Evolutionary conservation across 2,329 filamentous ascomycete species (phyloP).

Genomic region (Annulohypoxylon truncatum): DNA sequence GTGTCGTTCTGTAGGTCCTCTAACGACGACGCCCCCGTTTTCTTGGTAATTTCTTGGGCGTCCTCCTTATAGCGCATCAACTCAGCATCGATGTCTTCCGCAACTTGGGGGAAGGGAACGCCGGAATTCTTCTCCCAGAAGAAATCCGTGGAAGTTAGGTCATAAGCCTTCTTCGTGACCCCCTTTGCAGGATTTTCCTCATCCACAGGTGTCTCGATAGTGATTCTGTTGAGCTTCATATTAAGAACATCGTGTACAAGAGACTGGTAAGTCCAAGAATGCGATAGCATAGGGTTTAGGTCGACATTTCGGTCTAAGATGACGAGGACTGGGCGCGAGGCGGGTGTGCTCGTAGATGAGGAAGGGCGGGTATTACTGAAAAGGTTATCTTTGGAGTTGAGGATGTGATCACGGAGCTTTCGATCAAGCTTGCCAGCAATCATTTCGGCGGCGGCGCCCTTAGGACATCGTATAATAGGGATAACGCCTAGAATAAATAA

Average conservation of each 20-base stretch:
- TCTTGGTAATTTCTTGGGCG: constrained; percentile 91
- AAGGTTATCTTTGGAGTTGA: constrained; percentile 97
- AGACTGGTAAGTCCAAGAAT: constrained; percentile 86
- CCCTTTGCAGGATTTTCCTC: constrained; percentile 80
- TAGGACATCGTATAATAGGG: constrained; percentile 94
- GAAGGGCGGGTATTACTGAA: constrained; percentile 77
- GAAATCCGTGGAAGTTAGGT: constrained; percentile 89
- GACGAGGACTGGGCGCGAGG: constrained; percentile 87
- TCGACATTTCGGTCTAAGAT: constrained; percentile 97
- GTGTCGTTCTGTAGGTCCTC: constrained; percentile 94
- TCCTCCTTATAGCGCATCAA: constrained; percentile 96
- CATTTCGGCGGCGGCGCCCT: constrained; percentile 91
- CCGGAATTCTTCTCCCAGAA: constrained; percentile 96
- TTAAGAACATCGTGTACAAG: constrained; percentile 77
- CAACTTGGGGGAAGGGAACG: constrained; percentile 92
- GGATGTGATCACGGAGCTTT: constrained; percentile 93
- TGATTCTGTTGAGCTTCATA: constrained; percentile 92
- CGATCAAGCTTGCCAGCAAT: constrained; percentile 94
- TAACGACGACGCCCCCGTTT: constrained; percentile 90
- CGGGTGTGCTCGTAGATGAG: constrained; percentile 69
- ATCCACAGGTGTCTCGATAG: constrained; percentile 85
- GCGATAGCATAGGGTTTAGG: constrained; percentile 97
- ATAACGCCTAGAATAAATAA: constrained; percentile 73
- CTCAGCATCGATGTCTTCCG: constrained; percentile 94
- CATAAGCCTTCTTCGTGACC: constrained; percentile 87